Conservation (phyloP, 1,284 basidiomycete species). For the Pseudozyma thailandica region DNA sequence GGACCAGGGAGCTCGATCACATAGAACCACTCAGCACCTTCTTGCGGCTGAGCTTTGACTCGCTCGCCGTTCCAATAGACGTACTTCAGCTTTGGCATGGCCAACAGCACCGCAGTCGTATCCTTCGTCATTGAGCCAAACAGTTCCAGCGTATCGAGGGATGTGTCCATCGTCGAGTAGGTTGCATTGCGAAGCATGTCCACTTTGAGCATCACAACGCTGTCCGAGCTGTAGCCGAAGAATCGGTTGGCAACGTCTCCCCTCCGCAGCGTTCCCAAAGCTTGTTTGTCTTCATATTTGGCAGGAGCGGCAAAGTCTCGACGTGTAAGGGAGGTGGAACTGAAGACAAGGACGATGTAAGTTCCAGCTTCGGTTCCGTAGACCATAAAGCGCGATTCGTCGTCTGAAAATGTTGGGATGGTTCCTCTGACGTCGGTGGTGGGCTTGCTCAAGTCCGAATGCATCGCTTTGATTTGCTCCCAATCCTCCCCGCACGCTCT, state of each 20-base stretch:
- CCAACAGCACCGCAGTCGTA: constrained; percentile 7
- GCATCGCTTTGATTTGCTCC: constrained; percentile 9
- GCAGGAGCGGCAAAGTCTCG: constrained; percentile 25
- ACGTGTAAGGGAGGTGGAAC: constrained; percentile 6
- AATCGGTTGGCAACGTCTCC: constrained; percentile 17
- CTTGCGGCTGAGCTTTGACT: constrained; percentile 5
- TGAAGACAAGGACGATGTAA: constrained; percentile 11
- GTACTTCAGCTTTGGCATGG: constrained; percentile 17
- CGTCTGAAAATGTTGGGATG: background rate
- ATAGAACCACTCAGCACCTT: constrained; percentile 18
- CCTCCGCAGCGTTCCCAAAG: background rate
- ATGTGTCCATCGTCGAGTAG: constrained; percentile 13
- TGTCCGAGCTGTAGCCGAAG: constrained; percentile 25
- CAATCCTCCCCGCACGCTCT: background rate
- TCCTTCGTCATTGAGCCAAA: constrained; percentile 13
- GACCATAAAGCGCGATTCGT: constrained; percentile 5
- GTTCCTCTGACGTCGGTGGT: background rate
- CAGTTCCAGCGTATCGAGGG: constrained; percentile 34
- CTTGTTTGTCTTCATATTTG: background rate
- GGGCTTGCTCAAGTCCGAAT: constrained; percentile 9
- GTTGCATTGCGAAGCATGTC: constrained; percentile 45
- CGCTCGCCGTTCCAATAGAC: constrained; percentile 32
- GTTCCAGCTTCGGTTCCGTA: constrained; percentile 19
- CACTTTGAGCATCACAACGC: constrained; percentile 25
- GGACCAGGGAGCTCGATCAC: constrained; percentile 13